Evolutionary conservation across 345 rosid genomes (phyloP).

Genomic region (Salix caprea): DNA sequence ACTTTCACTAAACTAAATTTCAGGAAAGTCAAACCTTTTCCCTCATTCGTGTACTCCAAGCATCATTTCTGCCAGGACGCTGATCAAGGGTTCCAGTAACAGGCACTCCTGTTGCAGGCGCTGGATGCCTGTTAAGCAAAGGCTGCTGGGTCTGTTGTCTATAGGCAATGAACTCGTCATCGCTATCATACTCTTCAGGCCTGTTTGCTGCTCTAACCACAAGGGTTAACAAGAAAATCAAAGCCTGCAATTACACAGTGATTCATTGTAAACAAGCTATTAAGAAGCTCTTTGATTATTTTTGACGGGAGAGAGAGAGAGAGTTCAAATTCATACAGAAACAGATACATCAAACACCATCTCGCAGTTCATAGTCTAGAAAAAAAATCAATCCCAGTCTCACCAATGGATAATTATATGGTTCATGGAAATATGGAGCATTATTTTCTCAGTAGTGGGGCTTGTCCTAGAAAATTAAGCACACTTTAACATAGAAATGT

Average conservation of each 20-base stretch:
- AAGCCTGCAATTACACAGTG: conserved; percentile 49
- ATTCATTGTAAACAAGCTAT: conserved; percentile 5
- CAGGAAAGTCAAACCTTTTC: conserved; percentile 64
- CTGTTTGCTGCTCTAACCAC: conserved; percentile 70
- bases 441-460: background rate
- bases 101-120: conserved; percentile 73
- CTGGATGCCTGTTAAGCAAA: conserved; percentile 61
- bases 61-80: conserved; percentile 91
- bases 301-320: background rate
- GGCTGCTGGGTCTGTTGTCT: conserved; percentile 88
- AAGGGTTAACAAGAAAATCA: conserved; percentile 77
- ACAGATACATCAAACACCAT: background rate
- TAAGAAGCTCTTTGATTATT: background rate
- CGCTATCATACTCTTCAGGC: conserved; percentile 89
- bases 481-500: background rate
- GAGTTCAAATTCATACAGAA: background rate
- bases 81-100: conserved; percentile 75
- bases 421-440: no score
- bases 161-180: conserved; percentile 71
- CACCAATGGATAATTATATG: background rate
- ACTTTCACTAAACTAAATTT: background rate
- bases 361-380: background rate
- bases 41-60: conserved; percentile 97
- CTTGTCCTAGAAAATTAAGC: background rate
- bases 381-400: background rate